These are phyloP conservation scores for Pisolithus orientalis DNA, from an alignment of 768 basidiomycete species.

Conservation along the genomic window DNA sequence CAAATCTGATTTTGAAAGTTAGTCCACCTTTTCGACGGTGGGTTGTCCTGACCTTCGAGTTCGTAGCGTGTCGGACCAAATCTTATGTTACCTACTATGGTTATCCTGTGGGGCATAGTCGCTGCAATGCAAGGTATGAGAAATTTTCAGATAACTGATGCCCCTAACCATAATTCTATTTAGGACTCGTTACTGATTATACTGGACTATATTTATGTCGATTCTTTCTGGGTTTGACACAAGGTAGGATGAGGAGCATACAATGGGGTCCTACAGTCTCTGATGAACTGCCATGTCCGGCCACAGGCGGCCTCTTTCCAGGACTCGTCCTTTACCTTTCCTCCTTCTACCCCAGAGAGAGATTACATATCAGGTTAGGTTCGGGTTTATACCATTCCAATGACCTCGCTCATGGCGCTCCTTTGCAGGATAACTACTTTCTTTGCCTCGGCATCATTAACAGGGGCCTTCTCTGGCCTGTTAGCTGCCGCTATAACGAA, in stretches of 20 bases:
- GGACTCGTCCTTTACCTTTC: slow-evolving; percentile 54
- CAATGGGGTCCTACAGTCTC: neutral
- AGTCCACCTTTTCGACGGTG: neutral
- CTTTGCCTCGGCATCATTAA: slow-evolving; percentile 41
- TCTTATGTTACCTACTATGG: too few relatives aligned
- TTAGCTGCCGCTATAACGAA: slow-evolving; percentile 55
- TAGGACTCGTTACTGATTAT: slow-evolving; percentile 42
- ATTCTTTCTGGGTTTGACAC: slow-evolving; percentile 46
- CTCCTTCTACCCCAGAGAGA: slow-evolving; percentile 34
- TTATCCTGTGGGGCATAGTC: too few relatives aligned
- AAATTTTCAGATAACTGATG: neutral
- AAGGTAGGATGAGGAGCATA: slow-evolving; percentile 35
- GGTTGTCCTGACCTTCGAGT: neutral
- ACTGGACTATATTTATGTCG: slow-evolving; percentile 49
- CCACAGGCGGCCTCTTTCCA: slow-evolving; percentile 50
- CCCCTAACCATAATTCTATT: neutral
- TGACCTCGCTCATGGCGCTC: slow-evolving; percentile 2
- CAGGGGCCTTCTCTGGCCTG: slow-evolving; percentile 59
- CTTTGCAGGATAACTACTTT: slow-evolving; percentile 32
- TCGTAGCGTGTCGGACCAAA: too few relatives aligned
- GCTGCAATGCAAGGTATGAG: neutral
- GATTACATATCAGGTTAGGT: slow-evolving; percentile 18
- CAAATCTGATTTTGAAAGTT: too few relatives aligned
- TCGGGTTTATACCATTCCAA: neutral
- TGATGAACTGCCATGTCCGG: slow-evolving; percentile 1